A percentile compares a stretch with the other conserved stretches of the same genome.
phyloP scores from a whole-genome alignment of 2,329 filamentous ascomycete genomes.

The Emmonsiellopsis sp. region DNA sequence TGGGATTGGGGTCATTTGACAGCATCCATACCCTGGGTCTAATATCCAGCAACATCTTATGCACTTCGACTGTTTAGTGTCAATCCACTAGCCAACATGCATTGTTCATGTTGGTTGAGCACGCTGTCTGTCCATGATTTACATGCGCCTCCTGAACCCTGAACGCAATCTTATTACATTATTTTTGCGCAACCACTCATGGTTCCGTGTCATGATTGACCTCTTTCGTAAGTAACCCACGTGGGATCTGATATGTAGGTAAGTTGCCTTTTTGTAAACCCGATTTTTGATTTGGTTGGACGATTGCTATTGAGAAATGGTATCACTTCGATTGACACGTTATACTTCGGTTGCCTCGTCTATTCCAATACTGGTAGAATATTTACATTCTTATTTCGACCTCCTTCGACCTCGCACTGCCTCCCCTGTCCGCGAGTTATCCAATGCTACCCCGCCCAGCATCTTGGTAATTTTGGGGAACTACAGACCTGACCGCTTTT shows the following conservation, averaged over 20 bases:
- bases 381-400: background rate
- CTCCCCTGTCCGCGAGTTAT: background rate
- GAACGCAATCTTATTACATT: background rate
- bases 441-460: background rate
- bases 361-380: background rate
- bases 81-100: background rate
- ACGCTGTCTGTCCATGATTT: background rate
- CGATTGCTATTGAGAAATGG: too few species aligned
- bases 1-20: background rate
- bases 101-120: background rate
- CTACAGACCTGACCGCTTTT: background rate
- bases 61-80: background rate
- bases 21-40: background rate
- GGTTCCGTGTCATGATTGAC: background rate
- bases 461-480: background rate
- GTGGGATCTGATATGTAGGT: background rate
- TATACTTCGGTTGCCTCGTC: background rate
- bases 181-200: background rate
- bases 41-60: background rate
- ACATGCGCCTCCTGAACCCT: background rate
- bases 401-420: background rate
- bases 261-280: background rate
- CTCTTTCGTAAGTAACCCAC: background rate
- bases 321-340: too few species aligned
- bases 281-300: too few species aligned